phyloP scores from a whole-genome alignment of 208 protist species.

The Novymonas esmeraldas region DNA sequence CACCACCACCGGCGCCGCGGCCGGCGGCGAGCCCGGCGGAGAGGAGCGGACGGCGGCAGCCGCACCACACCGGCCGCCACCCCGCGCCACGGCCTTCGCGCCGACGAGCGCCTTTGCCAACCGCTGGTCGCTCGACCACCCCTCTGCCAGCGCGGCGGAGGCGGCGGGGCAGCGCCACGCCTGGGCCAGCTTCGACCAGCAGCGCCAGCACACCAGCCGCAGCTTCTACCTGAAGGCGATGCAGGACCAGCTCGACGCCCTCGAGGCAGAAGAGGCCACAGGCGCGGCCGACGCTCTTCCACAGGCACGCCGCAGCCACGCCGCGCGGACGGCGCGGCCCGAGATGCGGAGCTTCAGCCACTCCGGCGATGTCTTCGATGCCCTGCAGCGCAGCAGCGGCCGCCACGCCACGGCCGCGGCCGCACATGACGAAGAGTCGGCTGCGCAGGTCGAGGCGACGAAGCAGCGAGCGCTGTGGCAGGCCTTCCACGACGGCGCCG shows the following conservation, averaged over 20 bases:
- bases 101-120: conserved; percentile 17
- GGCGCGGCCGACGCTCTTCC: neutral
- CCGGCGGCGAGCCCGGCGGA: neutral
- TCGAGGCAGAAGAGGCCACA: conserved; percentile 12
- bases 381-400: neutral
- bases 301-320: neutral
- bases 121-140: conserved; percentile 47
- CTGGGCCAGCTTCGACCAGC: conserved; percentile 35
- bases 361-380: neutral
- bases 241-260: conserved; percentile 36
- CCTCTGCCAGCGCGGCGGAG: conserved; percentile 26
- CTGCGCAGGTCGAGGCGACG: conserved; percentile 11
- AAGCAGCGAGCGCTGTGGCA: conserved; percentile 42
- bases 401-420: neutral
- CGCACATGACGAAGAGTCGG: neutral
- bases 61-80: neutral
- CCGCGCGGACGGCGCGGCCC: neutral
- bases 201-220: conserved; percentile 23
- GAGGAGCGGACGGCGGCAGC: neutral
- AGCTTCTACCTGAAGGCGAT: conserved; percentile 26
- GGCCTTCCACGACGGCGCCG: conserved; percentile 15
- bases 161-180: conserved; percentile 30
- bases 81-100: neutral
- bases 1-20: neutral
- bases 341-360: neutral